Percentiles rank a stretch among this genome's conserved stretches.
These are phyloP conservation scores for Cucurbitaria berberidis DNA, from an alignment of 2,329 filamentous ascomycete species.

Conservation along the genomic window DNA sequence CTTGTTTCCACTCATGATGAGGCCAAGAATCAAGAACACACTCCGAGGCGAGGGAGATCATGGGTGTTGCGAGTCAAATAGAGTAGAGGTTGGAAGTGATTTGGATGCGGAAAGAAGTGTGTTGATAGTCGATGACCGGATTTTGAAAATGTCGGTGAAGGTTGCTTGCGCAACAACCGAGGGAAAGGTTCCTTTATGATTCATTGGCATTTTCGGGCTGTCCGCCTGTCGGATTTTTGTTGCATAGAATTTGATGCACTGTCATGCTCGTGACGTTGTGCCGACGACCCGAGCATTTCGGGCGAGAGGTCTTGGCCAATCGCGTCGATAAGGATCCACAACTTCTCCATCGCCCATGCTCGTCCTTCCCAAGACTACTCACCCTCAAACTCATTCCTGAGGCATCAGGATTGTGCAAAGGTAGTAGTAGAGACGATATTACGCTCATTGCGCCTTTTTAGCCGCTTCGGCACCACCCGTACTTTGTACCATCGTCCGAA, in stretches of 20 bases:
- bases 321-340: background rate
- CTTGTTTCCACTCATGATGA: slow-evolving; percentile 11
- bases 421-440: no score
- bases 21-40: slow-evolving; percentile 1
- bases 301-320: slow-evolving; percentile 26
- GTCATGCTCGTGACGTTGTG: slow-evolving; percentile 11
- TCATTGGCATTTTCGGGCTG: background rate
- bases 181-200: slow-evolving; percentile 2
- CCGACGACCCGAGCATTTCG: slow-evolving; percentile 21
- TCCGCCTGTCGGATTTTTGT: slow-evolving; percentile 1
- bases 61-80: background rate
- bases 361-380: no score
- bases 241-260: slow-evolving; percentile 9
- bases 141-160: background rate
- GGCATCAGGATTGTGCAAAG: no score
- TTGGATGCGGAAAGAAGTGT: background rate
- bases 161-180: background rate
- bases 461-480: no score
- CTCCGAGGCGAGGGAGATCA: background rate
- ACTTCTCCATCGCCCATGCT: background rate
- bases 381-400: background rate
- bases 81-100: background rate
- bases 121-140: background rate
- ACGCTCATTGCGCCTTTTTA: no score
- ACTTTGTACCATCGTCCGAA: no score